Base-by-base conservation (phyloP, 495 filamentous ascomycete species). In the Astrothelium macrocarpum region DNA sequence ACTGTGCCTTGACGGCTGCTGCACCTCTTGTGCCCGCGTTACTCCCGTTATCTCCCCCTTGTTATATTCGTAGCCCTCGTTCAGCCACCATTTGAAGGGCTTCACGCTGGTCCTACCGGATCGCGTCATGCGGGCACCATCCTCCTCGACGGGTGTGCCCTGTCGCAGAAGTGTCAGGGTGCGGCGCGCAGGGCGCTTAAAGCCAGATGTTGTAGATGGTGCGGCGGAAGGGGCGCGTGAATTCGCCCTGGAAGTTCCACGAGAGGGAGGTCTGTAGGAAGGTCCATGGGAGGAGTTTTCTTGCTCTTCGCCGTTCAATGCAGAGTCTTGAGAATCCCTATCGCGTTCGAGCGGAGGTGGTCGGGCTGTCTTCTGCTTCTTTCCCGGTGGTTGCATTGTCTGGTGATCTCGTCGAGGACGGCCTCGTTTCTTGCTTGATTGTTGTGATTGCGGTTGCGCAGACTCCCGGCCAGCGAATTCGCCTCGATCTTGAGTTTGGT, bases 31-130 rank as follows among this genome's bases (percentile, higher is more conserved):
- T 0, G 85, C 83, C 11, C 92, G 84, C 32, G 91, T 81, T 43
- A 97, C 79, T 66, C 87, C 89, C 65, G 89, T 85, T 60, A 94
- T 84, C 4, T 78, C 78, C 32, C 80, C 81, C 64, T 87, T 80
- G 9, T 79, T 84, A 71, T 85, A 91, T 1, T 90, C 80, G 61
- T 87, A 80, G 28, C 82, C 82, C 70, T 97, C 94, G 62, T 90
- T 90, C 61, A 84, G 85, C 94, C 94, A 97, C 71, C 79, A 93
- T 42, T 86, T 84, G n/a, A 97, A 73, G 7, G 94, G 94, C 65
- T 87, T 84, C 62, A 91, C 81, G 16, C 79, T 80, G 3, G 78
- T 75, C 53, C 87, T 76, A 11, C 82, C 84, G 28, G 78, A 84
- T 53, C 84, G 81, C 26, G 84, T 84, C 26, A 73, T 79, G 43